Conservation (phyloP, 176 grass and related monocot species). For the Themeda triandra region DNA sequence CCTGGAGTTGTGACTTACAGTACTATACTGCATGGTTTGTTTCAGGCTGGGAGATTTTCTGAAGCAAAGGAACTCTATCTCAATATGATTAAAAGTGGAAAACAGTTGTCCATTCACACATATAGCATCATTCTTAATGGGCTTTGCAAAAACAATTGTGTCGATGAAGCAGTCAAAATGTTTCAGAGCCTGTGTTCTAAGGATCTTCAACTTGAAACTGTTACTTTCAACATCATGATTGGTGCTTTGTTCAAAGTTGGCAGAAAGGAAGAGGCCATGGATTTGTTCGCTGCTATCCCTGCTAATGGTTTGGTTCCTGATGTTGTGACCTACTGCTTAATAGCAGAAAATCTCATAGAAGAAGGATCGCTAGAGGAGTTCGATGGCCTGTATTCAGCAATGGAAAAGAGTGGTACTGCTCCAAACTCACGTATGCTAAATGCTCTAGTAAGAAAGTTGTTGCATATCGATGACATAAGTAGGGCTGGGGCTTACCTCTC, state of each 20-base stretch:
- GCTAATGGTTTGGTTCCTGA: not conserved
- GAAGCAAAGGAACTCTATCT: too few relatives aligned
- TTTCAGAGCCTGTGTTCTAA: not conserved
- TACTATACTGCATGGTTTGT: not conserved
- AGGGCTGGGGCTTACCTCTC: not conserved
- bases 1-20: not conserved
- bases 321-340: too few relatives aligned
- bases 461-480: not conserved
- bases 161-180: not conserved
- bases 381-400: not conserved
- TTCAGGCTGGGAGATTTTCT: too few relatives aligned
- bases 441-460: not conserved
- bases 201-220: not conserved
- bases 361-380: not conserved
- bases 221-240: not conserved
- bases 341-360: too few relatives aligned
- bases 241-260: not conserved
- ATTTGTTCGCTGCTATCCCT: not conserved
- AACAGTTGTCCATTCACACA: too few relatives aligned
- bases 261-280: not conserved
- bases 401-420: not conserved
- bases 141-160: not conserved
- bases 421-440: not conserved
- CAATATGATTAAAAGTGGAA: too few relatives aligned
- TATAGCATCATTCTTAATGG: too few relatives aligned